Conservation (phyloP, 1,284 basidiomycete species). For the Moniliophthora roreri region DNA sequence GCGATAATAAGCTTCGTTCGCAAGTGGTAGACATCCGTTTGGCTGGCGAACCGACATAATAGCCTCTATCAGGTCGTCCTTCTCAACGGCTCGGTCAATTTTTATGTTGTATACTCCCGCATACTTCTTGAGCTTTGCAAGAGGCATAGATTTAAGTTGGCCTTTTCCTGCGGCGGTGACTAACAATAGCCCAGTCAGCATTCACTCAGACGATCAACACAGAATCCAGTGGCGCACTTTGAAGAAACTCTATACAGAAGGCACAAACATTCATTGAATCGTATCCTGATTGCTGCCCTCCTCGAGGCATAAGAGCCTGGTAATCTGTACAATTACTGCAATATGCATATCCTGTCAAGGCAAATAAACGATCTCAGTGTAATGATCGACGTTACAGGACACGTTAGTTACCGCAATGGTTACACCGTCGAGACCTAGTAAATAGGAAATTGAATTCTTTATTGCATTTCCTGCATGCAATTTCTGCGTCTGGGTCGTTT, state of each 20-base stretch:
- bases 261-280: constrained; percentile 64
- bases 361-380: constrained; percentile 1
- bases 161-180: constrained; percentile 65
- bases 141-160: constrained; percentile 51
- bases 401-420: constrained; percentile 66
- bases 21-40: constrained; percentile 56
- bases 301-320: constrained; percentile 70
- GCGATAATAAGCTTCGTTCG: constrained; percentile 67
- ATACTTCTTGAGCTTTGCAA: constrained; percentile 67
- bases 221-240: constrained; percentile 43
- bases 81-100: constrained; percentile 65
- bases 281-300: constrained; percentile 50
- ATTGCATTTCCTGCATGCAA: constrained; percentile 67
- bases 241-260: constrained; percentile 69
- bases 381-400: constrained; percentile 7
- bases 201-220: not conserved
- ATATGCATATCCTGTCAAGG: constrained; percentile 58
- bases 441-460: constrained; percentile 75
- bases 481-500: constrained; percentile 36
- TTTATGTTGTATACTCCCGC: constrained; percentile 67
- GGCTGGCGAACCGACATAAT: constrained; percentile 53
- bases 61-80: constrained; percentile 70
- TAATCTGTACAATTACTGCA: constrained; percentile 73
- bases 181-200: constrained; percentile 26
- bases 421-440: constrained; percentile 61